A percentile compares a stretch with the other conserved stretches of the same genome.
These are phyloP conservation scores for Aspergillus quadrilineatus DNA, from an alignment of 2,329 filamentous ascomycete genomes.

Conservation along the genomic window DNA sequence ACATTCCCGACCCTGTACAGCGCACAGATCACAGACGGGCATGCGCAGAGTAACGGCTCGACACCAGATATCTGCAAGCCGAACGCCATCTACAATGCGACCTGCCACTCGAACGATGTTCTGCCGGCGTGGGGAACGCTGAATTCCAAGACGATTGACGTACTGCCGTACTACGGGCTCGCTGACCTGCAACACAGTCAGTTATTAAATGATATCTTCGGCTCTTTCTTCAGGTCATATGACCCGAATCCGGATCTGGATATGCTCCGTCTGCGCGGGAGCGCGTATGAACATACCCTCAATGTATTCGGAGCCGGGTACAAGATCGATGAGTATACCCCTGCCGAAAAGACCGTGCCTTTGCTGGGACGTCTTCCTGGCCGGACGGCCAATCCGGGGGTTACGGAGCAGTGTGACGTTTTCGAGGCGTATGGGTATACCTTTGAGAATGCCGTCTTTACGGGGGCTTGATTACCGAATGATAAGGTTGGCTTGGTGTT, in stretches of 20 bases:
- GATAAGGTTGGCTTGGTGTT: too few relatives aligned
- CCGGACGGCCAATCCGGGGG: slow-evolving; percentile 13
- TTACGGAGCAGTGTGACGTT: slow-evolving; percentile 21
- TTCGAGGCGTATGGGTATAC: slow-evolving; percentile 28
- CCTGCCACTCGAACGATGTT: slow-evolving; percentile 28
- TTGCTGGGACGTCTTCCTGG: slow-evolving; percentile 20
- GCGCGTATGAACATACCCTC: slow-evolving; percentile 22
- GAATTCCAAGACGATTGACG: slow-evolving; percentile 24
- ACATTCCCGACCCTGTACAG: slow-evolving; percentile 24
- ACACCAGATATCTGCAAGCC: slow-evolving; percentile 25
- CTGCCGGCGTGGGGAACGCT: slow-evolving; percentile 30
- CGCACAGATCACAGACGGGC: slow-evolving; percentile 23
- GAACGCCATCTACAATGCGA: slow-evolving; percentile 27
- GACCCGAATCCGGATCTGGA: slow-evolving; percentile 24
- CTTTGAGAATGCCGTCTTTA: slow-evolving; percentile 23
- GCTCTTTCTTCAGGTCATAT: slow-evolving; percentile 21
- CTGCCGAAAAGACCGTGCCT: slow-evolving; percentile 12
- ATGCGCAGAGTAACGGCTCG: slow-evolving; percentile 19
- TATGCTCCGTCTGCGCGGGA: slow-evolving; percentile 21
- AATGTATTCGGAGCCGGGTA: slow-evolving; percentile 19
- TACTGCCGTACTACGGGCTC: slow-evolving; percentile 24
- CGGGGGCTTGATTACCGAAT: not conserved
- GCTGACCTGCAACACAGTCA: slow-evolving; percentile 25
- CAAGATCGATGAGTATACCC: slow-evolving; percentile 14
- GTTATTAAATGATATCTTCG: slow-evolving; percentile 27